Evolutionary conservation across 1,139 yeast genomes (phyloP).

Genomic region (Protomyces pachydermus): DNA sequence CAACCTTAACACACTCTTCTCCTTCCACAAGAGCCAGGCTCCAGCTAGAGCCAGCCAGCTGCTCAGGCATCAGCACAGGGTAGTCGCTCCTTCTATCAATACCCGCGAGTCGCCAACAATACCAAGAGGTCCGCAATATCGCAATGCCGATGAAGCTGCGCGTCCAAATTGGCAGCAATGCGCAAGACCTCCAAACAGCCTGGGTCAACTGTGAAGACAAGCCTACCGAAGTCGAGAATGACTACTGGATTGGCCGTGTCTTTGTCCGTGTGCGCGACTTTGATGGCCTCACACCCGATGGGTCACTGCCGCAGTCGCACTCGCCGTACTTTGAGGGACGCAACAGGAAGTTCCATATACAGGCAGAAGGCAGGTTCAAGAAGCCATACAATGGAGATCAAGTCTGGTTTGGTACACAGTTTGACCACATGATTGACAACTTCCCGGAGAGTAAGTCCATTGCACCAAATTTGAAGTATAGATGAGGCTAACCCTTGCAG

Average conservation of each 20-base stretch:
- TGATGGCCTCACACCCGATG: conserved; percentile 29
- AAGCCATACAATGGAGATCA: conserved; percentile 27
- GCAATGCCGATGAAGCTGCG: conserved; percentile 6
- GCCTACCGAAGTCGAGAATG: conserved; percentile 28
- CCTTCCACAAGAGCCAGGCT: too few species aligned
- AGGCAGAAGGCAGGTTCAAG: conserved; percentile 30
- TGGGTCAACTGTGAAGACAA: conserved; percentile 29
- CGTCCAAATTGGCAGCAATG: conserved; percentile 14
- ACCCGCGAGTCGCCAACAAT: too few species aligned
- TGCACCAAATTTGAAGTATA: background rate
- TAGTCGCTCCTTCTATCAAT: too few species aligned
- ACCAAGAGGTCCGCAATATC: too few species aligned
- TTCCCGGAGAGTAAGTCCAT: conserved; percentile 26
- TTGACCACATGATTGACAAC: conserved; percentile 29
- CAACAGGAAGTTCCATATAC: conserved; percentile 29
- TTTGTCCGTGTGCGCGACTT: conserved; percentile 29
- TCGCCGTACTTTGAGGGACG: conserved; percentile 28
- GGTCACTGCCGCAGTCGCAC: conserved; percentile 24
- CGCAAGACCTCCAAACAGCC: conserved; percentile 24
- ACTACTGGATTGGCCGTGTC: conserved; percentile 29
- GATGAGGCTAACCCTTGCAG: conserved; percentile 3
- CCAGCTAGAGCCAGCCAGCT: too few species aligned
- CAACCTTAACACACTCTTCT: too few species aligned
- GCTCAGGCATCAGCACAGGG: too few species aligned
- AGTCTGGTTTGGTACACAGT: conserved; percentile 29